phyloP scores from a whole-genome alignment of 1,139 yeast genomes.

The Schizosaccharomyces versatilis region DNA sequence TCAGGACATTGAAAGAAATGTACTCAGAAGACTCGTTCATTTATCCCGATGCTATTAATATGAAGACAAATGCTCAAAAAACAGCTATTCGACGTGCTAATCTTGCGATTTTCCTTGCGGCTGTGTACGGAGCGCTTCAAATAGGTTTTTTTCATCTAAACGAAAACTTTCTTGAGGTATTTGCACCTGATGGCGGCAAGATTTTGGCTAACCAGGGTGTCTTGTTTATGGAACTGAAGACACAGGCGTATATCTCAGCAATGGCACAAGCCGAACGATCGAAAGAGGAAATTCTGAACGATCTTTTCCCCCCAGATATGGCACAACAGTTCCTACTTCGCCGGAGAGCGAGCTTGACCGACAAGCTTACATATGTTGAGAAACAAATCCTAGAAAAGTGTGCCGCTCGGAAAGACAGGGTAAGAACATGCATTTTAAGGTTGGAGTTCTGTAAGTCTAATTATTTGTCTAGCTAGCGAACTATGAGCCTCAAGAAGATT shows the following conservation, averaged over 20 bases:
- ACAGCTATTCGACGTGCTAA: slow-evolving; percentile 61
- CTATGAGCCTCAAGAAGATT: neutral
- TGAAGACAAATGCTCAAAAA: slow-evolving; percentile 12
- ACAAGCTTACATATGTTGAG: neutral
- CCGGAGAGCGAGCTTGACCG: neutral
- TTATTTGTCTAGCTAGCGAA: neutral
- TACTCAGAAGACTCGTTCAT: slow-evolving; percentile 26
- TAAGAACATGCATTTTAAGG: no score
- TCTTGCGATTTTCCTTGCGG: slow-evolving; percentile 64
- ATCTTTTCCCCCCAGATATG: slow-evolving; percentile 49
- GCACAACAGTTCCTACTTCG: slow-evolving; percentile 30
- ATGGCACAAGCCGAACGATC: slow-evolving; percentile 51
- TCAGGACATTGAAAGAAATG: slow-evolving; percentile 27
- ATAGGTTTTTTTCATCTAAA: slow-evolving; percentile 74
- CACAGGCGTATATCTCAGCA: slow-evolving; percentile 86
- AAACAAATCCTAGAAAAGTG: neutral
- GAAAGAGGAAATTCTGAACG: slow-evolving; percentile 47
- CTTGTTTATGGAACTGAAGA: slow-evolving; percentile 62
- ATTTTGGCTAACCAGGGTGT: slow-evolving; percentile 62
- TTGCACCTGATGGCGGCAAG: slow-evolving; percentile 30
- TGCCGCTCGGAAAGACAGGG: neutral
- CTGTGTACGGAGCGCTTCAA: slow-evolving; percentile 62
- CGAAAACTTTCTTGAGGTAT: slow-evolving; percentile 62
- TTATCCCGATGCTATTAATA: slow-evolving; percentile 29
- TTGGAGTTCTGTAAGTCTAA: no score